Percentiles rank a stretch among this genome's conserved stretches.
Evolutionary conservation across 2,329 filamentous ascomycete species (phyloP).

Genomic region (Fusarium sp.): DNA sequence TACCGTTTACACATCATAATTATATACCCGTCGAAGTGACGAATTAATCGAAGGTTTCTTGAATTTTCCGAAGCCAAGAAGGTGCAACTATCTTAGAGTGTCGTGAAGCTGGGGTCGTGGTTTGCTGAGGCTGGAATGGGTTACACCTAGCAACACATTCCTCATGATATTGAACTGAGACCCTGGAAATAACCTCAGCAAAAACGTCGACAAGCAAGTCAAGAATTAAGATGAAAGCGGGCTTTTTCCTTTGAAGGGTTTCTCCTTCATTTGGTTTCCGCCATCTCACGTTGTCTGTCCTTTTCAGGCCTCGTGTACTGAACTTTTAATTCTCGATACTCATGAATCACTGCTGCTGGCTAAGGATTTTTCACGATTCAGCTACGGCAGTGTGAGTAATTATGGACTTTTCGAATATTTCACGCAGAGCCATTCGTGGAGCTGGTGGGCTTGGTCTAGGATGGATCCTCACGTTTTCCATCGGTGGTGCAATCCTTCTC

Average conservation of each 20-base stretch:
- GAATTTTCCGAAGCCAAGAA: background rate
- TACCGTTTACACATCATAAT: background rate
- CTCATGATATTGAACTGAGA: slow-evolving; percentile 48
- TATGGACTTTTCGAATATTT: slow-evolving; percentile 18
- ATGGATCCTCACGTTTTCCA: slow-evolving; percentile 59
- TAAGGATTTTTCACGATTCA: slow-evolving; percentile 6
- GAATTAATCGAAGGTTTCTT: background rate
- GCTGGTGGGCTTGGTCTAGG: slow-evolving; percentile 48
- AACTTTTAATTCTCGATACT: slow-evolving; percentile 8
- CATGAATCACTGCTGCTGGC: slow-evolving; percentile 19
- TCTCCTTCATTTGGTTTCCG: slow-evolving; percentile 27
- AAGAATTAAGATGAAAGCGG: slow-evolving; percentile 41
- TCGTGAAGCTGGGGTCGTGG: slow-evolving; percentile 18
- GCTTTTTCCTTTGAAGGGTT: slow-evolving; percentile 22
- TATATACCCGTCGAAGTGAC: slow-evolving; percentile 6
- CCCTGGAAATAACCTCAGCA: slow-evolving; percentile 46
- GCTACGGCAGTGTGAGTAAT: slow-evolving; percentile 27
- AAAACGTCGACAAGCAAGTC: slow-evolving; percentile 9
- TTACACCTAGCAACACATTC: slow-evolving; percentile 56
- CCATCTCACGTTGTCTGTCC: slow-evolving; percentile 35
- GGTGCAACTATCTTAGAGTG: slow-evolving; percentile 19
- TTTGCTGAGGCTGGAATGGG: slow-evolving; percentile 51
- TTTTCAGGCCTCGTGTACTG: slow-evolving; percentile 21
- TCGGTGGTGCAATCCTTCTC: slow-evolving; percentile 61
- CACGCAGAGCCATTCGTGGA: slow-evolving; percentile 14